Conservation (phyloP, 345 rosid genomes). For the Turritis glabra region DNA sequence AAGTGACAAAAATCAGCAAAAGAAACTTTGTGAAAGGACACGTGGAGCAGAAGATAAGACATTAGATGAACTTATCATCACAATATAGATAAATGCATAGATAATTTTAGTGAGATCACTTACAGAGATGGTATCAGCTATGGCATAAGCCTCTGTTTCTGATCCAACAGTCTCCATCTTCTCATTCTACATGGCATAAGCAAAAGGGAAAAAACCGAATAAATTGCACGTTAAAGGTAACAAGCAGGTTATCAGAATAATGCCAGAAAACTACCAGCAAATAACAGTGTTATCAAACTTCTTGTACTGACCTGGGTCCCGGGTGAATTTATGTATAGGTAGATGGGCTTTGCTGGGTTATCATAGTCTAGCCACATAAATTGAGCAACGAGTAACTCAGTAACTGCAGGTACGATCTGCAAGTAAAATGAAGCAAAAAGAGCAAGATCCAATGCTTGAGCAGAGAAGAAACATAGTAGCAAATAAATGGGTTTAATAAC, state of each 20-base stretch:
- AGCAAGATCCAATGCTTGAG: conserved; percentile 8
- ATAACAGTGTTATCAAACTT: conserved; percentile 7
- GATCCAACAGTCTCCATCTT: conserved; percentile 86
- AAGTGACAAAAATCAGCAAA: conserved; percentile 1
- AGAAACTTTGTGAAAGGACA: background rate
- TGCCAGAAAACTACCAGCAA: background rate
- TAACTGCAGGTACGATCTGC: conserved; percentile 88
- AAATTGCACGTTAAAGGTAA: background rate
- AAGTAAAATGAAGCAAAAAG: conserved; percentile 12
- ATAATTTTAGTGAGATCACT: conserved; percentile 36
- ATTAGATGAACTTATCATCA: background rate
- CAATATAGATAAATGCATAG: background rate
- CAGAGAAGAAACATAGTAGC: background rate
- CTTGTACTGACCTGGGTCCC: conserved; percentile 73
- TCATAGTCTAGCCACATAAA: conserved; percentile 82
- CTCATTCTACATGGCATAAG: conserved; percentile 60
- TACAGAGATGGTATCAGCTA: conserved; percentile 80
- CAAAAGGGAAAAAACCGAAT: background rate
- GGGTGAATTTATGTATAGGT: conserved; percentile 75
- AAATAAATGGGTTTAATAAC: background rate
- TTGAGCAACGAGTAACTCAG: conserved; percentile 86
- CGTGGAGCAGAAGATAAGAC: background rate
- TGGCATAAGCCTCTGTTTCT: conserved; percentile 91
- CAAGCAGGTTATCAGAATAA: background rate
- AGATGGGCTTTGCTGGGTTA: conserved; percentile 71